Evolutionary conservation across 2,329 filamentous ascomycete species (phyloP).

Genomic region (Tetracladium maxilliforme): DNA sequence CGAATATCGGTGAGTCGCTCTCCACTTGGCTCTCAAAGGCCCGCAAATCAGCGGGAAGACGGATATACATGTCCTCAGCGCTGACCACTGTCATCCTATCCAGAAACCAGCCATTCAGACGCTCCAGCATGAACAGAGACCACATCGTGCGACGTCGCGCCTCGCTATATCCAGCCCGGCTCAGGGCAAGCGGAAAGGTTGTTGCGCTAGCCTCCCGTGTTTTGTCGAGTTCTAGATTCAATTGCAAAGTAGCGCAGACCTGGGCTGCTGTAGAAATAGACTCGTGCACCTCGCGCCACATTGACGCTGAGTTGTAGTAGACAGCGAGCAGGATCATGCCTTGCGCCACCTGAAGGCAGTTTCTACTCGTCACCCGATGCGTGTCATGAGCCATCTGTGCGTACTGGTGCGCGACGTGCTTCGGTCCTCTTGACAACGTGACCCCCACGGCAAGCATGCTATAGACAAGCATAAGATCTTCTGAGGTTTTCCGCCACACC

Average conservation of each 20-base stretch:
- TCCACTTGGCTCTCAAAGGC: slow-evolving; percentile 46
- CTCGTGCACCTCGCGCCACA: too few species aligned
- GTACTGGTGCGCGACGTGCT: too few species aligned
- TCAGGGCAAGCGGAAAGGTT: slow-evolving; percentile 47
- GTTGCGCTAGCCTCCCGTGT: too few species aligned
- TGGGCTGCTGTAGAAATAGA: too few species aligned
- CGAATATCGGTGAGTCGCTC: slow-evolving; percentile 43
- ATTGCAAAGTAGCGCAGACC: too few species aligned
- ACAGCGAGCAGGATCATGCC: too few species aligned
- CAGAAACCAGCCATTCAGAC: slow-evolving; percentile 44
- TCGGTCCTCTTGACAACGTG: too few species aligned
- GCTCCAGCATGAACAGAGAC: slow-evolving; percentile 56
- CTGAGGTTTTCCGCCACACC: slow-evolving; percentile 30
- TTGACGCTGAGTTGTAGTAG: too few species aligned
- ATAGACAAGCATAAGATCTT: slow-evolving; percentile 46
- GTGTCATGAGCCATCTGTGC: too few species aligned
- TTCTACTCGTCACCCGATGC: too few species aligned
- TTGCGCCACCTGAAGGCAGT: too few species aligned
- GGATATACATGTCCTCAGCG: slow-evolving; percentile 49
- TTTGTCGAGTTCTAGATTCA: too few species aligned
- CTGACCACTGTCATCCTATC: slow-evolving; percentile 39
- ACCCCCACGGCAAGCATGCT: slow-evolving; percentile 43
- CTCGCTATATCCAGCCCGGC: slow-evolving; percentile 43
- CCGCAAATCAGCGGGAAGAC: slow-evolving; percentile 45
- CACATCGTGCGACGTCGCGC: slow-evolving; percentile 58